Percentiles rank a stretch among this genome's conserved stretches.
These are phyloP conservation scores for Stellera chamaejasme DNA, from an alignment of 345 rosid species.

Conservation along the genomic window DNA sequence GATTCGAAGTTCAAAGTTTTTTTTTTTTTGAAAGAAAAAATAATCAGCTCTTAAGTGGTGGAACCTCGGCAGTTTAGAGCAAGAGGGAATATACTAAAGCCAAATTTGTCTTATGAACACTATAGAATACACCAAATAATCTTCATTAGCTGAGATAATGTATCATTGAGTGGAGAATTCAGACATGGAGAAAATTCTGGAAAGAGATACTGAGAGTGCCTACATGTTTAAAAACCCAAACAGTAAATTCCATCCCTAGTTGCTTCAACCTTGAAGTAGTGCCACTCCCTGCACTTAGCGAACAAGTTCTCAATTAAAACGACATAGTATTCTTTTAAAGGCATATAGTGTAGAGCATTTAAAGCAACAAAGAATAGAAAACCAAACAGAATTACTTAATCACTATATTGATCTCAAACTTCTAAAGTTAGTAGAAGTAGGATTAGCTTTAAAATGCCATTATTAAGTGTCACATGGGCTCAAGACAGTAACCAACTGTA, in stretches of 20 bases:
- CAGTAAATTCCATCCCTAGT: slow-evolving; percentile 97
- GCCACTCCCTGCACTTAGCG: slow-evolving; percentile 40
- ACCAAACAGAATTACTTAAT: no score
- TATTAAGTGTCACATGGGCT: no score
- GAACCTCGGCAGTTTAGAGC: not conserved
- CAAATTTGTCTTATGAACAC: not conserved
- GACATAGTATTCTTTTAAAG: no score
- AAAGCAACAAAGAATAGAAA: no score
- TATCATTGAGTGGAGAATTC: no score
- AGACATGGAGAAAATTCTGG: slow-evolving; percentile 12
- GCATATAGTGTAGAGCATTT: no score
- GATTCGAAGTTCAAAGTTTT: not conserved
- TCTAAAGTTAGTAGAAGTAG: no score
- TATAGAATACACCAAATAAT: not conserved
- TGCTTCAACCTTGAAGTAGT: slow-evolving; percentile 90
- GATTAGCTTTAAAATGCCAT: no score
- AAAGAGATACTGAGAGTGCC: slow-evolving; percentile 21
- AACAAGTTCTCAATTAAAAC: no score
- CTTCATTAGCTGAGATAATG: no score
- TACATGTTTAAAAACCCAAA: slow-evolving; percentile 99
- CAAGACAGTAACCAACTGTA: no score
- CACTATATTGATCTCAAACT: no score
- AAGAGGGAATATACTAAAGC: not conserved
- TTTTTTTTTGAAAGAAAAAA: not conserved
- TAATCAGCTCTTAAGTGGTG: not conserved